Percentiles rank a stretch among this genome's conserved stretches.
These are phyloP conservation scores for Xylaria arbuscula DNA, from an alignment of 2,329 filamentous ascomycete species.

Conservation along the genomic window DNA sequence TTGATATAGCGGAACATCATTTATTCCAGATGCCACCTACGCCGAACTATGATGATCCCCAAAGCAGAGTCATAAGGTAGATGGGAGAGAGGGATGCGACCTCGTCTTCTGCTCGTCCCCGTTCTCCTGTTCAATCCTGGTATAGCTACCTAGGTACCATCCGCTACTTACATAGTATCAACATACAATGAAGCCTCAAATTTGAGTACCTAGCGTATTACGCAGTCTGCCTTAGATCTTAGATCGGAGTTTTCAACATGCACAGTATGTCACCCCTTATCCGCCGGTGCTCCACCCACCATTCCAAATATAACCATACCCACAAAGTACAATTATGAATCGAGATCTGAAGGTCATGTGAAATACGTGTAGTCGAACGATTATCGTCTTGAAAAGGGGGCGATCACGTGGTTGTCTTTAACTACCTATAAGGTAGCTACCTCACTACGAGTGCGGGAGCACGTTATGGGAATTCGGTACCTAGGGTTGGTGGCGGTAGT, in stretches of 20 bases:
- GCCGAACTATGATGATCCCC: too few relatives aligned
- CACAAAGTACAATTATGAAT: not conserved
- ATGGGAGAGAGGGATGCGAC: too few relatives aligned
- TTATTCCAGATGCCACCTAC: too few relatives aligned
- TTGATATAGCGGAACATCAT: too few relatives aligned
- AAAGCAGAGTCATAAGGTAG: too few relatives aligned
- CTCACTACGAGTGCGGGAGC: too few relatives aligned
- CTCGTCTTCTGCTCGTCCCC: too few relatives aligned
- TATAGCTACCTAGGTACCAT: not conserved
- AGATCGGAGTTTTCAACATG: not conserved
- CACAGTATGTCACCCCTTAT: conserved; percentile 8
- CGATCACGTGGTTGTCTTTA: too few relatives aligned
- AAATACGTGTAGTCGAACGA: not conserved
- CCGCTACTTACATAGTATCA: not conserved
- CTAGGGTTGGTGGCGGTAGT: too few relatives aligned
- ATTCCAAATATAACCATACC: conserved; percentile 1
- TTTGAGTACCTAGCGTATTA: not conserved
- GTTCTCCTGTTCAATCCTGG: not conserved
- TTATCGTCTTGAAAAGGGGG: too few relatives aligned
- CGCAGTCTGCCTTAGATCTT: not conserved
- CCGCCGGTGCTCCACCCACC: not conserved
- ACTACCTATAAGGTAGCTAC: too few relatives aligned
- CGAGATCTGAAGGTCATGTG: not conserved
- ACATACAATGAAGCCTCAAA: not conserved
- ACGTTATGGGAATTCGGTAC: too few relatives aligned